Percentiles rank a stretch among this genome's conserved stretches.
Evolutionary conservation across 306 rosid genomes (phyloP).

Genomic region (Prosopis cineraria): DNA sequence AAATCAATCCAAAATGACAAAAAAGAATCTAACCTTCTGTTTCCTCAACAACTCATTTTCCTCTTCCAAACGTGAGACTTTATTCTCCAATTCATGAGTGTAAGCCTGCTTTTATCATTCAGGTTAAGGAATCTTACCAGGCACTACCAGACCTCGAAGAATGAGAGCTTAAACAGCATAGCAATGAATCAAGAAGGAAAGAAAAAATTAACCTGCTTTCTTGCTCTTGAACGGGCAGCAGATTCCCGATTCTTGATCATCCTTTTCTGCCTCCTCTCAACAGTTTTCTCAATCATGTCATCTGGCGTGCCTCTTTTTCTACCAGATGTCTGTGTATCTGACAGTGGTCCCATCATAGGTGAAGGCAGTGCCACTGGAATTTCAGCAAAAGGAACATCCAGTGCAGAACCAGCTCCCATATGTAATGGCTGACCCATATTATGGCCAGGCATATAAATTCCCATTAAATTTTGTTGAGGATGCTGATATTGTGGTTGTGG

Average conservation of each 20-base stretch:
- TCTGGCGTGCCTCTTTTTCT: conserved; percentile 76
- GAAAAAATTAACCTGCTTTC: conserved; percentile 73
- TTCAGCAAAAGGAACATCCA: conserved; percentile 68
- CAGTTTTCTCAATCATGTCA: conserved; percentile 73
- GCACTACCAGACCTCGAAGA: conserved; percentile 9
- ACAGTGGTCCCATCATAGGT: conserved; percentile 64
- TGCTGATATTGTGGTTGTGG: conserved; percentile 70
- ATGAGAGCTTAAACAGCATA: not conserved
- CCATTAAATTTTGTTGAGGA: conserved; percentile 74
- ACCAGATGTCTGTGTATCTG: conserved; percentile 63
- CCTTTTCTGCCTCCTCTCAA: conserved; percentile 90
- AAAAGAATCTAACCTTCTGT: conserved; percentile 65
- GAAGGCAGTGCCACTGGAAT: conserved; percentile 64
- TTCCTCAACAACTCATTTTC: conserved; percentile 93
- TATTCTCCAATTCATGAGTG: conserved; percentile 86
- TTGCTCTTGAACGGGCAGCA: conserved; percentile 97
- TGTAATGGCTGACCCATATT: conserved; percentile 59
- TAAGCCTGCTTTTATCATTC: conserved; percentile 66
- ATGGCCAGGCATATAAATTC: conserved; percentile 69
- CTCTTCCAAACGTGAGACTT: conserved; percentile 83
- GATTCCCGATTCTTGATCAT: conserved; percentile 98
- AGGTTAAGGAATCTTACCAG: not conserved
- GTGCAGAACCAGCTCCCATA: conserved; percentile 59
- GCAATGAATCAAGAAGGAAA: not conserved
- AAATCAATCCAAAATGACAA: conserved; percentile 20